Evolutionary conservation across 208 protist species (phyloP).

Genomic region (Strigomonas galati): DNA sequence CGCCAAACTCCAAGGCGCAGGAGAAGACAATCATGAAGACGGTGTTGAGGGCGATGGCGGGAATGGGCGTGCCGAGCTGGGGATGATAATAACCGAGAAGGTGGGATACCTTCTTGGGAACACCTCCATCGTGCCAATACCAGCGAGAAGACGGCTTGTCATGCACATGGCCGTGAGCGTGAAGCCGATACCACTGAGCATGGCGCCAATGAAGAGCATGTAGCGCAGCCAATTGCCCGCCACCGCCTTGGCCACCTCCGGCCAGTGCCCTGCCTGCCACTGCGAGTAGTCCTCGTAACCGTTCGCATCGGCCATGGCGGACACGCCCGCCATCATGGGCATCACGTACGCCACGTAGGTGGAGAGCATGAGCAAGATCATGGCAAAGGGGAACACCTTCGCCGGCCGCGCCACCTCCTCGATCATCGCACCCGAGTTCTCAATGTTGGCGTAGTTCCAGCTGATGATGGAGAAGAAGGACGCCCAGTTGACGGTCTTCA

Average conservation of each 20-base stretch:
- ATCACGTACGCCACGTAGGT: slow-evolving; percentile 81
- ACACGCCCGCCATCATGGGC: slow-evolving; percentile 74
- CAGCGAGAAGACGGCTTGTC: slow-evolving; percentile 74
- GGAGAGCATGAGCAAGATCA: slow-evolving; percentile 69
- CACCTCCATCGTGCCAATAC: slow-evolving; percentile 85
- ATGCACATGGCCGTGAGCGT: slow-evolving; percentile 83
- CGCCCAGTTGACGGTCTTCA: slow-evolving; percentile 55
- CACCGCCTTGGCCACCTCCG: slow-evolving; percentile 53
- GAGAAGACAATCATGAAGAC: slow-evolving; percentile 60
- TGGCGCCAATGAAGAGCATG: slow-evolving; percentile 65
- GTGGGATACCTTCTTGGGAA: slow-evolving; percentile 74
- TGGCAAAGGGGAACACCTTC: slow-evolving; percentile 43
- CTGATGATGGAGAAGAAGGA: slow-evolving; percentile 81
- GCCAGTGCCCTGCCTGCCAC: slow-evolving; percentile 79
- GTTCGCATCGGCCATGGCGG: slow-evolving; percentile 52
- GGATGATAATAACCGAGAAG: slow-evolving; percentile 84
- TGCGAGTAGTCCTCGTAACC: slow-evolving; percentile 64
- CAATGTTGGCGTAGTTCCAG: slow-evolving; percentile 89
- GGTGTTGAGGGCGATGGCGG: slow-evolving; percentile 70
- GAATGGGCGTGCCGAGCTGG: slow-evolving; percentile 71
- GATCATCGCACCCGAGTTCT: slow-evolving; percentile 76
- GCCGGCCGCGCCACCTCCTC: slow-evolving; percentile 72
- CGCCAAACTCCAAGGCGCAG: slow-evolving; percentile 61
- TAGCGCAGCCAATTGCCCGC: slow-evolving; percentile 73
- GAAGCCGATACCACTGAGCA: slow-evolving; percentile 74